These are phyloP conservation scores for Arctostaphylos glauca DNA, from an alignment of 148 eudicot species.

Conservation along the genomic window DNA sequence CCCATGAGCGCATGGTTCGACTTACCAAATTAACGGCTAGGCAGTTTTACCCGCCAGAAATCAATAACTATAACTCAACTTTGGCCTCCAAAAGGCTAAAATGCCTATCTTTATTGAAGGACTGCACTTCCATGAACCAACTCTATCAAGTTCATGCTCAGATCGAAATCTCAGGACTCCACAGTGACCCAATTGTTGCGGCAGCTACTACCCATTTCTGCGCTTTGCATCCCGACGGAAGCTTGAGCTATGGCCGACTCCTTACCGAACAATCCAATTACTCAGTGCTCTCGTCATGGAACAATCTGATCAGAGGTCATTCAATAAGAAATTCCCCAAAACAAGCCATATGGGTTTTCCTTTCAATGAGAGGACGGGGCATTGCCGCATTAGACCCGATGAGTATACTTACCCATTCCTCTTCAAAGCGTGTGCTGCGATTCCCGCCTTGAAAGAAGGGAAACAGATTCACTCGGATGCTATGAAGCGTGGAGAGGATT, in stretches of 20 bases:
- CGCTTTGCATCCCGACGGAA: slow-evolving; percentile 5
- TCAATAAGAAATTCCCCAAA: slow-evolving; percentile 19
- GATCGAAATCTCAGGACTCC: slow-evolving; percentile 16
- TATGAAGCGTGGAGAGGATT: slow-evolving; percentile 40
- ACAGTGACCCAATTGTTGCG: not conserved
- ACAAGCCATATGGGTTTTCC: slow-evolving; percentile 32
- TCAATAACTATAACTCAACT: slow-evolving; percentile 1
- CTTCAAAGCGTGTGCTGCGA: slow-evolving; percentile 52
- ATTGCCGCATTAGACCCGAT: slow-evolving; percentile 28
- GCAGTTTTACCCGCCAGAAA: slow-evolving; percentile 16
- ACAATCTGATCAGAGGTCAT: slow-evolving; percentile 27
- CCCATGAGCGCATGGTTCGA: slow-evolving; percentile 21
- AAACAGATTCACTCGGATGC: slow-evolving; percentile 43
- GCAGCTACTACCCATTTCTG: slow-evolving; percentile 15
- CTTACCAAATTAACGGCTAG: slow-evolving; percentile 5
- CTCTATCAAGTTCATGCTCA: slow-evolving; percentile 25
- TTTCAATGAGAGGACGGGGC: slow-evolving; percentile 30
- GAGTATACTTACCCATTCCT: slow-evolving; percentile 43
- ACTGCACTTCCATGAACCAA: slow-evolving; percentile 25
- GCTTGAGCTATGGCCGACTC: slow-evolving; percentile 11
- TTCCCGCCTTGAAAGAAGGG: slow-evolving; percentile 36
- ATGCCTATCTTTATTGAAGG: slow-evolving; percentile 20
- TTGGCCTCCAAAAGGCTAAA: slow-evolving; percentile 8
- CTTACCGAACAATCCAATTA: not conserved
- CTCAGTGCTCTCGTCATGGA: slow-evolving; percentile 29